Evolutionary conservation across 139 green algal genomes (phyloP), one percentile per base, ranked within the genome.

Genomic region (Coelastrella sp.): DNA sequence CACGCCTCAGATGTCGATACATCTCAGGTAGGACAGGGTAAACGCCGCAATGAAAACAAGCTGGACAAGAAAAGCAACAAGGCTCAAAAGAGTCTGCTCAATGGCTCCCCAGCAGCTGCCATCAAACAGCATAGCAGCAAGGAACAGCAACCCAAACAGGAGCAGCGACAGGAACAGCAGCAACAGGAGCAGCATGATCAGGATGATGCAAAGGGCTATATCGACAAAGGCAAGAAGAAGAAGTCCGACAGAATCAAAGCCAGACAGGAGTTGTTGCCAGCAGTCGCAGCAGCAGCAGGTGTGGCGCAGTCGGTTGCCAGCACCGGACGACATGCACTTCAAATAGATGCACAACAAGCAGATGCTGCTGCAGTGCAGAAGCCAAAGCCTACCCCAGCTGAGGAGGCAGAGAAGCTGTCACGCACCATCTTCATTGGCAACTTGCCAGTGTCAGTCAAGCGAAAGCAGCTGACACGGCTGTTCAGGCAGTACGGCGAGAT

Each of bases 341-440:
- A 17, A 76, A 7, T 10, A 35, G 14, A 66, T 10, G 12, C 35
- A 70, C 0, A 56, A 24, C 6, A 49, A 79, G 25, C 59, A 84
- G 66, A 75, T 22, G 24, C 61, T 68, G 61, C 24, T 57, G 66
- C 81, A 59, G 22, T 7, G 59, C 22, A 19, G 59, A 87, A 7
- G 17, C 7, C 15, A 22, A 22, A 75, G 81, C 4, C 11, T 63
- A 27, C 63, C 14, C 63, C 82, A 58, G n/a, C 92, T 92, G 75
- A 89, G 95, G 85, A 96, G 65, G 90, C 93, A 7, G 93, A 94
- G 80, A 92, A 93, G 79, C 93, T 98, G 61, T 61, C 20, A 0
- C 92, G 97, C 58, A 99, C 97, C 7, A 87, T 99, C 20, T 99
- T 99, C 93, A 96, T 99, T 17, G 97, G 97, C 84, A 99, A 99